Percentiles rank a stretch among this genome's conserved stretches.
These are phyloP conservation scores for Aspergillus sclerotioniger DNA, from an alignment of 495 filamentous ascomycete species.

Conservation along the genomic window DNA sequence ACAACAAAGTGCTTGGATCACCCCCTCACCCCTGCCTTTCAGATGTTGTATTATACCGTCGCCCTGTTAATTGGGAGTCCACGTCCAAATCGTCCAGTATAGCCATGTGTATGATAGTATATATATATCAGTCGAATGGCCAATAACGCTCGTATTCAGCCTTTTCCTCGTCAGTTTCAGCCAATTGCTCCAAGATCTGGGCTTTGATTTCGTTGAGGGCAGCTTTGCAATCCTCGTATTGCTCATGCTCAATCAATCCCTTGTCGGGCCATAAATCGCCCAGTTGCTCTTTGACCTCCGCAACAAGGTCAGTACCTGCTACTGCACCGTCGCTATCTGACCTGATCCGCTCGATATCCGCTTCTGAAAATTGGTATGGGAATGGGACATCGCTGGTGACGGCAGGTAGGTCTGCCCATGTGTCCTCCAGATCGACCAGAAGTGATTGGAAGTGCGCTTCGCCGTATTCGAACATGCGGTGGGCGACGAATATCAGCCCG, in stretches of 20 bases:
- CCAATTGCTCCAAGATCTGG: slow-evolving; percentile 30
- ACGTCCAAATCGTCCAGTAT: too few species aligned
- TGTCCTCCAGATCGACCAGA: slow-evolving; percentile 31
- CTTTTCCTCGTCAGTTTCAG: slow-evolving; percentile 32
- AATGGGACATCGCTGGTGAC: slow-evolving; percentile 24
- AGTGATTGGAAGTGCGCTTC: slow-evolving; percentile 36
- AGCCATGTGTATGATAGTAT: not conserved
- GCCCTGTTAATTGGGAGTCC: too few species aligned
- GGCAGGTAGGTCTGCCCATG: slow-evolving; percentile 29
- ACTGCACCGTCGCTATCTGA: slow-evolving; percentile 29
- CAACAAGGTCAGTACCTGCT: slow-evolving; percentile 34
- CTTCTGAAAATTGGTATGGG: slow-evolving; percentile 31
- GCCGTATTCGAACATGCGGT: slow-evolving; percentile 37
- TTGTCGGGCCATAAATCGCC: slow-evolving; percentile 36
- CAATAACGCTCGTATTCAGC: slow-evolving; percentile 32
- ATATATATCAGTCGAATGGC: slow-evolving; percentile 32
- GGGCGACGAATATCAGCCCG: slow-evolving; percentile 34
- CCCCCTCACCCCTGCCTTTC: too few species aligned
- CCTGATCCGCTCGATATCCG: slow-evolving; percentile 29
- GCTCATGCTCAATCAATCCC: slow-evolving; percentile 34
- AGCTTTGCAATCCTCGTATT: slow-evolving; percentile 34
- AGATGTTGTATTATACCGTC: too few species aligned
- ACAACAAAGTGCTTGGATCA: too few species aligned
- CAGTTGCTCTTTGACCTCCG: slow-evolving; percentile 29
- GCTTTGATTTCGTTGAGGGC: slow-evolving; percentile 27